Percentiles rank a stretch among this genome's conserved stretches.
These are phyloP conservation scores for Passalora sequoiae DNA, from an alignment of 2,329 filamentous ascomycete genomes.

Conservation along the genomic window DNA sequence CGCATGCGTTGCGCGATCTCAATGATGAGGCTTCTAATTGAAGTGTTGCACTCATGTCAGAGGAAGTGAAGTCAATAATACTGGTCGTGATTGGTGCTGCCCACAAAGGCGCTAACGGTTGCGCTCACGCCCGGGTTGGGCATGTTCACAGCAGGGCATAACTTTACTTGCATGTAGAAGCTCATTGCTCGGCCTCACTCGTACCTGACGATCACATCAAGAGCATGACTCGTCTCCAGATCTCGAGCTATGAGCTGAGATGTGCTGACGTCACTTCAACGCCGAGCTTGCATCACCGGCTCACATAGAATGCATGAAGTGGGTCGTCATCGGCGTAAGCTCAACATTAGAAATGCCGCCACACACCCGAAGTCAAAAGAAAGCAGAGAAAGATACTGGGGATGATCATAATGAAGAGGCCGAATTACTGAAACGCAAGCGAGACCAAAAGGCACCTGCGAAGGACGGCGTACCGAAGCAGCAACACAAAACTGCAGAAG, in stretches of 20 bases:
- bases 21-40: background rate
- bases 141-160: background rate
- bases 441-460: background rate
- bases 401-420: background rate
- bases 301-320: background rate
- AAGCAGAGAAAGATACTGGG: background rate
- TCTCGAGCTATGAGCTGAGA: background rate
- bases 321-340: no score
- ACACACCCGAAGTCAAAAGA: background rate
- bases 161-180: background rate
- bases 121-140: background rate
- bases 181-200: background rate
- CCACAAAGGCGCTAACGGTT: constrained; percentile 1
- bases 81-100: background rate
- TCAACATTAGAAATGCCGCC: background rate
- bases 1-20: background rate
- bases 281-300: background rate
- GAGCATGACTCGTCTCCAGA: background rate
- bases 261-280: constrained; percentile 1
- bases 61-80: background rate
- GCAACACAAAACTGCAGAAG: no score
- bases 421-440: background rate
- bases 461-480: background rate
- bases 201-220: constrained; percentile 2
- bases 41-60: background rate